Evolutionary conservation across 2,329 filamentous ascomycete genomes (phyloP).

Genomic region (Epichloe elymi): DNA sequence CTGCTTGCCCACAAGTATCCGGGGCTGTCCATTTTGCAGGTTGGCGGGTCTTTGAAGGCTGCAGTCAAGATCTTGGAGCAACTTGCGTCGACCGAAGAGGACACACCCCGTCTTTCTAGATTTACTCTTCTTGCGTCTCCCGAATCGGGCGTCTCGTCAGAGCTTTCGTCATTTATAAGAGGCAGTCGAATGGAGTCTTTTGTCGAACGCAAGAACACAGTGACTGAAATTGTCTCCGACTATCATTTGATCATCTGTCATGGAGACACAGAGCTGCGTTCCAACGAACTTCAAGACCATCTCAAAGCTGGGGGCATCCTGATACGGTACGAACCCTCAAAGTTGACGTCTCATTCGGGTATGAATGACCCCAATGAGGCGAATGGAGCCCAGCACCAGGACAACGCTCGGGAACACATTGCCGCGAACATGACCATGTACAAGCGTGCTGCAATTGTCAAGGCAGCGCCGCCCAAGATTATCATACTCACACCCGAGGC

Average conservation of each 20-base stretch:
- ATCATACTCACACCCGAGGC: slow-evolving; percentile 2
- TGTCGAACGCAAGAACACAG: slow-evolving; percentile 16
- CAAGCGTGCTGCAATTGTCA: neutral
- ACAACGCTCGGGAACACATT: neutral
- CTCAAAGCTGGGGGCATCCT: slow-evolving; percentile 18
- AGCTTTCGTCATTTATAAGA: slow-evolving; percentile 6
- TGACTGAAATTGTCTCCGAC: slow-evolving; percentile 11
- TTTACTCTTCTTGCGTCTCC: slow-evolving; percentile 17
- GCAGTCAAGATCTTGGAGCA: slow-evolving; percentile 14
- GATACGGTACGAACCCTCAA: slow-evolving; percentile 5
- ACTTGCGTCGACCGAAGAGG: slow-evolving; percentile 11
- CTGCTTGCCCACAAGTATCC: slow-evolving; percentile 27
- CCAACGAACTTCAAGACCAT: slow-evolving; percentile 9
- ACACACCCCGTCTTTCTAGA: slow-evolving; percentile 21
- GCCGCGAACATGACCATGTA: neutral
- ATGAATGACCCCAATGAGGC: neutral
- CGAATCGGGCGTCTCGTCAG: neutral
- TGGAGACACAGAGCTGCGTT: slow-evolving; percentile 7
- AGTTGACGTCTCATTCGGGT: neutral
- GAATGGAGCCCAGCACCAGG: neutral
- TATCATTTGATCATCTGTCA: slow-evolving; percentile 23
- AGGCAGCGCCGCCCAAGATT: neutral
- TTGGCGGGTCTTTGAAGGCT: slow-evolving; percentile 17
- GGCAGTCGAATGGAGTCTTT: slow-evolving; percentile 11
- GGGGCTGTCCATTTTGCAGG: slow-evolving; percentile 24